These are phyloP conservation scores for Cordyceps farinosa DNA, from an alignment of 2,329 filamentous ascomycete genomes.

Conservation along the genomic window DNA sequence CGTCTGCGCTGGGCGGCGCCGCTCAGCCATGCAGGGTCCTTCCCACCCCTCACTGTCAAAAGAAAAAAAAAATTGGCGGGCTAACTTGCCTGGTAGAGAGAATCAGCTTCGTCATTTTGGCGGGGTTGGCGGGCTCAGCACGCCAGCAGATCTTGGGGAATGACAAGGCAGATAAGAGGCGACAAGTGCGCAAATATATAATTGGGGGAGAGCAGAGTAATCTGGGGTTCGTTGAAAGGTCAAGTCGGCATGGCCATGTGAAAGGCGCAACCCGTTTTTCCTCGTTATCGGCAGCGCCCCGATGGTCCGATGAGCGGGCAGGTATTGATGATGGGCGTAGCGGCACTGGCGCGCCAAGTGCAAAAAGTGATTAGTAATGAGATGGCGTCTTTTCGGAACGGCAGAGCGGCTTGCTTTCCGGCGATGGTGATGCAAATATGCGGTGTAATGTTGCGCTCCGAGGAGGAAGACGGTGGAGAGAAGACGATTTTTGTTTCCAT, in stretches of 20 bases:
- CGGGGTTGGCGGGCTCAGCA: slow-evolving; percentile 3
- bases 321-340: slow-evolving; percentile 1
- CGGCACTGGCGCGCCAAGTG: background rate
- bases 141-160: background rate
- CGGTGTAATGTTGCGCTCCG: background rate
- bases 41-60: background rate
- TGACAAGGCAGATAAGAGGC: background rate
- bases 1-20: background rate
- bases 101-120: slow-evolving; percentile 69
- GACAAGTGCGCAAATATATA: background rate
- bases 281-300: slow-evolving; percentile 1
- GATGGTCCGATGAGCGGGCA: slow-evolving; percentile 17
- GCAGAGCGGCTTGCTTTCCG: background rate
- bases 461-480: background rate
- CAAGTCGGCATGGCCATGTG: slow-evolving; percentile 10
- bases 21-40: background rate
- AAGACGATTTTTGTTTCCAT: background rate
- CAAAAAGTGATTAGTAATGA: slow-evolving; percentile 16
- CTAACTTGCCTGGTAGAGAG: slow-evolving; percentile 76
- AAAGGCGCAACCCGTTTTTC: slow-evolving; percentile 9
- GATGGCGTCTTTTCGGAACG: slow-evolving; percentile 12
- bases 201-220: slow-evolving; percentile 2
- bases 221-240: slow-evolving; percentile 4
- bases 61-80: slow-evolving; percentile 14
- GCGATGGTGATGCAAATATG: slow-evolving; percentile 1